Evolutionary conservation across 1,284 basidiomycete genomes (phyloP), one percentile per base, ranked within the genome.

Genomic region (Naganishia cerealis): DNA sequence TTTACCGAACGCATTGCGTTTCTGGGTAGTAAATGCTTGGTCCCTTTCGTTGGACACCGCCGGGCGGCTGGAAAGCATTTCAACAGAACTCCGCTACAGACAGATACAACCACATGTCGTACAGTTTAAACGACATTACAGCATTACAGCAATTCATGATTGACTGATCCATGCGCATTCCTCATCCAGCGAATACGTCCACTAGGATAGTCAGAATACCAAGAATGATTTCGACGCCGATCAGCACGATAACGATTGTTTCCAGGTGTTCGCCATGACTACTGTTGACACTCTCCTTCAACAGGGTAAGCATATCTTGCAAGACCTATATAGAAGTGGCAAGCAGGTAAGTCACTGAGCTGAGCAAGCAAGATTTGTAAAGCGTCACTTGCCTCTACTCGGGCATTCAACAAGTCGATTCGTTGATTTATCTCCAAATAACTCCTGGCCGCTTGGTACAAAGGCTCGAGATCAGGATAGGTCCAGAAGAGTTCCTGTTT

Each of bases 351-450:
- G 48, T 40, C 62, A 68, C 55, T 53, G 33, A 3, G 26, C 26
- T 12, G 12, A n/a, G 24, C 2, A 62, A 40, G 1, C 56, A 38
- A 61, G 70, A n/a, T 66, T 46, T 12, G 18, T 67, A 55, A 10
- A 58, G 52, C 12, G 24, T 16, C 0, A 69, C 80, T 62, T 71
- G 89, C 91, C 84, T 94, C 94, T 26, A 97, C 94, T 69, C 94
- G 88, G 39, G 92, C 92, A 80, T 96, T 97, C 68, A 98, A 83
- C 50, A 97, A 82, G 78, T 95, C 91, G 73, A 96, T 93, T 62
- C 94, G 87, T 79, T 96, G 94, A 2, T 92, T 91, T 70, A 97
- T 92, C 82, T 98, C 94, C 39, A 98, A 85, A 78, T 98, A 98
- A 75, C 89, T 90, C 71, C 92, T 85, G 6, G 92, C 92, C 5